Percentiles rank a stretch among this genome's conserved stretches.
Conservation (phyloP, 2,329 filamentous ascomycete genomes). For the Penicillium sp. region DNA sequence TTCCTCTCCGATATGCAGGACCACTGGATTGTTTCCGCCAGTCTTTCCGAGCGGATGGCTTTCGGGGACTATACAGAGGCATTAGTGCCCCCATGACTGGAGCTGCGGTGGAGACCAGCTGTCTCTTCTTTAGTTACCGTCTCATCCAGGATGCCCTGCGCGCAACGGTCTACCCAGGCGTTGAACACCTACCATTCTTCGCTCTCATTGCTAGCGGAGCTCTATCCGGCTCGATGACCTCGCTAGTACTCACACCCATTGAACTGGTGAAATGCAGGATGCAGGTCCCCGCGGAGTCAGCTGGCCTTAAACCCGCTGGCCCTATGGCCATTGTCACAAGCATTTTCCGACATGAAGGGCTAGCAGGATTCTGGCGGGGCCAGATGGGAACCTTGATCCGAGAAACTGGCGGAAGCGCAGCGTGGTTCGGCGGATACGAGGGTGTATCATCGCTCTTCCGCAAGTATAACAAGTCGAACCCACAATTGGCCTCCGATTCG, state of each 20-base stretch:
- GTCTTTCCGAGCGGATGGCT: constrained; percentile 75
- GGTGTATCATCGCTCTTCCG: constrained; percentile 72
- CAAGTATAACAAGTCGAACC: constrained; percentile 36
- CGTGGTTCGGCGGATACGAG: constrained; percentile 94
- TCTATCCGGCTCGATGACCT: constrained; percentile 84
- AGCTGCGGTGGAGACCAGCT: constrained; percentile 88
- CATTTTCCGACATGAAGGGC: constrained; percentile 77
- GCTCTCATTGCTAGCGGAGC: constrained; percentile 79
- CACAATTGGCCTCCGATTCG: constrained; percentile 45
- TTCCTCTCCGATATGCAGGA: constrained; percentile 78
- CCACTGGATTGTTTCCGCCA: constrained; percentile 92
- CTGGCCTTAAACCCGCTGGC: constrained; percentile 52
- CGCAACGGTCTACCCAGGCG: constrained; percentile 58
- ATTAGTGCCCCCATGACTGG: constrained; percentile 89
- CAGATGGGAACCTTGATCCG: constrained; percentile 91
- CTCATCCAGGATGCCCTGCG: constrained; percentile 63
- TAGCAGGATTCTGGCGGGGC: constrained; percentile 90
- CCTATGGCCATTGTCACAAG: constrained; percentile 72
- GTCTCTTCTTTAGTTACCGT: constrained; percentile 88
- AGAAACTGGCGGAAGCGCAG: constrained; percentile 87
- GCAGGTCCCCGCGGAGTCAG: constrained; percentile 65
- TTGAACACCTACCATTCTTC: constrained; percentile 66
- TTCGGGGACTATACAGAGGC: constrained; percentile 81
- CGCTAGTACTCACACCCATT: constrained; percentile 86
- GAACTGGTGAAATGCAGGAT: constrained; percentile 99